Percentiles rank a stretch among this genome's conserved stretches.
These are phyloP conservation scores for Pseudocercospora eumusae DNA, from an alignment of 2,329 filamentous ascomycete genomes.

Conservation along the genomic window DNA sequence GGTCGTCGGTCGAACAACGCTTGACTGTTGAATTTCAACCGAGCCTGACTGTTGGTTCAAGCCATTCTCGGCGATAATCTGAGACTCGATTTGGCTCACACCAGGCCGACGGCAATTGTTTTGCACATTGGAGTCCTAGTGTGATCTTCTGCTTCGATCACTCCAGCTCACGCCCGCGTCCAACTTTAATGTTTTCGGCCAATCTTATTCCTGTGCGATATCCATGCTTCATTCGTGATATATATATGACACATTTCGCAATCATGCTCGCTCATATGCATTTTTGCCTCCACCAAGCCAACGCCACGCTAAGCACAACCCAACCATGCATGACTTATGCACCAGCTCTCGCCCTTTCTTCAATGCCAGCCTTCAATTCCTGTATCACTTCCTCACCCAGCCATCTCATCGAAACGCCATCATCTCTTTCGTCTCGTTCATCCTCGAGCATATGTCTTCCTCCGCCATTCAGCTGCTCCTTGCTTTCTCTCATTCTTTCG, in stretches of 20 bases:
- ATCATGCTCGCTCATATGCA: conserved; percentile 2
- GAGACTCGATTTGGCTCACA: background rate
- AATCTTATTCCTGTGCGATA: background rate
- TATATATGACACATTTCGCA: background rate
- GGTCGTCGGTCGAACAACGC: background rate
- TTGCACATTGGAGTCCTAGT: too few species aligned
- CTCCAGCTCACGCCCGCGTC: too few species aligned
- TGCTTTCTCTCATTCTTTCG: conserved; percentile 44
- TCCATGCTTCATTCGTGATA: background rate
- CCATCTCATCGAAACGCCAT: conserved; percentile 51
- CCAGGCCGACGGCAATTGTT: background rate
- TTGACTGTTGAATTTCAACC: background rate
- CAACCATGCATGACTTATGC: background rate
- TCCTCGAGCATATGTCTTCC: background rate
- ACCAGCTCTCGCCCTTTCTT: conserved; percentile 39
- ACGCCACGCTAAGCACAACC: background rate
- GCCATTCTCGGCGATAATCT: too few species aligned
- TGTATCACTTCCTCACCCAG: conserved; percentile 59
- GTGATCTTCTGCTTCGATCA: too few species aligned
- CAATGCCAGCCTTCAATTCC: conserved; percentile 54
- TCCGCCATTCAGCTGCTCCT: conserved; percentile 40
- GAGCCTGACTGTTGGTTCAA: background rate
- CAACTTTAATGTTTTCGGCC: background rate
- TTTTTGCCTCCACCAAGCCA: background rate
- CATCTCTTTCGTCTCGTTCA: conserved; percentile 5